Base-by-base conservation (phyloP, 176 grass and related monocot genomes). In the Coix lacrymajobi region DNA sequence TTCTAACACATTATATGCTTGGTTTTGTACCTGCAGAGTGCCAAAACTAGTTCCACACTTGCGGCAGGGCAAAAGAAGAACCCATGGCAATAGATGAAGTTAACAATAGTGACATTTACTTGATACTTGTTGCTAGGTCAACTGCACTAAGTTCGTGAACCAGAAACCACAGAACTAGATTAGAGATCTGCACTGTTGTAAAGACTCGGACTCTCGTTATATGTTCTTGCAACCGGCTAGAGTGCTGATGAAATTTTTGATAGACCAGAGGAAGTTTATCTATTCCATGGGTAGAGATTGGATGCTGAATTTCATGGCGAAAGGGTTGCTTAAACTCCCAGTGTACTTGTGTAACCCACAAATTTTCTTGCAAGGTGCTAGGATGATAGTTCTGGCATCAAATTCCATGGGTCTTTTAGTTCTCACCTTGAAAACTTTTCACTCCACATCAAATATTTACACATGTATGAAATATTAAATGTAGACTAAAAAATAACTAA, bases 71-170 rank as follows among this genome's bases (percentile, higher is more conserved):
- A 54, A 79, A 81, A 77, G 62, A 94, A 94, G 89, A 99, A 99
- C 61, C 97, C 93, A 28, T 99, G 93, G 96, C 86, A 94, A 64
- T 99, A 88, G 90, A 43, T 94, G 84, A 90, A 70, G 30, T 76
- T 77, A 83, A 49, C 31, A 44, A 62, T 71, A 69, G 33, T 26
- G 26, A 0, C 31, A 26, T 61, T 41, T 81, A 56, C 78, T 77
- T 85, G 51, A 62, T 75, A 72, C 31, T 58, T 72, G 30, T 62
- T 81, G 48, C 31, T 76, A 51, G 78, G 49, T 91, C 58, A 68
- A 85, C 19, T 69, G 85, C 46, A 51, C 73, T 80, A 61, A 41
- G 38, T 49, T 85, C 68, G 30, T 62, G 66, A 76, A 80, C 79
- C 73, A 83, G 49, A 84, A 60, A 66, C 31, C 33, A 84, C 76